A percentile compares a stretch with the other conserved stretches of the same genome.
These are phyloP conservation scores for Cryptococcus hybrid DNA, from an alignment of 1,284 basidiomycete genomes.

Conservation along the genomic window DNA sequence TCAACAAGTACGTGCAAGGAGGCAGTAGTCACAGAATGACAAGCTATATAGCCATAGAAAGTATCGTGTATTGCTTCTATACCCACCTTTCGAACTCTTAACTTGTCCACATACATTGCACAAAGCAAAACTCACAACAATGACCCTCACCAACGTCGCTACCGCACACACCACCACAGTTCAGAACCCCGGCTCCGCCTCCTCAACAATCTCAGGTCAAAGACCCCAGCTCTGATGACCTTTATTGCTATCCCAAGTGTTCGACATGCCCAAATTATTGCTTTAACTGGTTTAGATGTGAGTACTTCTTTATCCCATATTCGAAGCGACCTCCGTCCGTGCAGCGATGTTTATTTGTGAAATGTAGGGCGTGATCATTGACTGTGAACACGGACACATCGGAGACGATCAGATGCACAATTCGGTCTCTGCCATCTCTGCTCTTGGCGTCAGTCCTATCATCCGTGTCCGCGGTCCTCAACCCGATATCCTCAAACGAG, in stretches of 20 bases:
- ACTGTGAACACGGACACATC: constrained; percentile 16
- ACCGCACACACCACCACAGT: constrained; percentile 31
- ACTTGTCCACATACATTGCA: too few species aligned
- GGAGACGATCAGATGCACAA: constrained; percentile 39
- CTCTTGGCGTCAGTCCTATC: constrained; percentile 25
- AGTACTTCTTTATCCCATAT: constrained; percentile 5
- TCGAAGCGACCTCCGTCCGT: too few species aligned
- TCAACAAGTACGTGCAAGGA: background rate
- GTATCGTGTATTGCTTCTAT: too few species aligned
- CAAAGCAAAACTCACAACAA: background rate
- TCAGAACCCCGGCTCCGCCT: constrained; percentile 27
- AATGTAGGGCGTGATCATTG: background rate
- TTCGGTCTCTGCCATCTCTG: constrained; percentile 30
- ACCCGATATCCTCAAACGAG: constrained; percentile 34
- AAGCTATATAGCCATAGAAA: too few species aligned
- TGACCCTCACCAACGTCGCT: constrained; percentile 6
- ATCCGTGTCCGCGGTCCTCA: constrained; percentile 29
- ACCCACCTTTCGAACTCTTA: too few species aligned
- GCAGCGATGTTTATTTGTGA: background rate
- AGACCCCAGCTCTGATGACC: constrained; percentile 27
- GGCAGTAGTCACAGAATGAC: too few species aligned
- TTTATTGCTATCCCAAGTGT: constrained; percentile 28
- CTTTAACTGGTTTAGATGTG: constrained; percentile 32
- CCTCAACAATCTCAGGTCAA: constrained; percentile 23
- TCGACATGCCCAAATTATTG: constrained; percentile 29